Percentiles rank a stretch among this genome's conserved stretches.
These are phyloP conservation scores for Choricystis sp. DNA, from an alignment of 139 green algal species.

Conservation along the genomic window DNA sequence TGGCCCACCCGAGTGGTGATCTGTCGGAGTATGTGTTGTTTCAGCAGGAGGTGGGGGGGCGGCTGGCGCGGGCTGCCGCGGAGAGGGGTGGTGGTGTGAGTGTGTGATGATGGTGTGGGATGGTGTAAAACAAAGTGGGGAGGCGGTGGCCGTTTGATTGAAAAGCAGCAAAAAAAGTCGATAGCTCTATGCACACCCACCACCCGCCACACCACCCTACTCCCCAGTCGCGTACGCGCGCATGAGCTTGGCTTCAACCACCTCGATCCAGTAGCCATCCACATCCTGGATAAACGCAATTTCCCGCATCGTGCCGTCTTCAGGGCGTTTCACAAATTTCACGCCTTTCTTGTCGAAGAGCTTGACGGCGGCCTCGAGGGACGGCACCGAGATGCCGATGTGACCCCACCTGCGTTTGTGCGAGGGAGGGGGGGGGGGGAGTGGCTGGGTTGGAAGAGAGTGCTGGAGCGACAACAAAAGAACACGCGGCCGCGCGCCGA, in stretches of 20 bases:
- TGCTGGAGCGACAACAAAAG: too few relatives aligned
- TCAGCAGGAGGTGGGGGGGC: too few relatives aligned
- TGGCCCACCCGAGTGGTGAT: background rate
- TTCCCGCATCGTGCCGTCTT: constrained; percentile 63
- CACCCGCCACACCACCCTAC: too few relatives aligned
- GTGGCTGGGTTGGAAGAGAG: too few relatives aligned
- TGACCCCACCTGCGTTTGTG: constrained; percentile 63
- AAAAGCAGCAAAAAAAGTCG: too few relatives aligned
- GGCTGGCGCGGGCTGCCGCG: too few relatives aligned
- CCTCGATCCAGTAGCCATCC: constrained; percentile 56
- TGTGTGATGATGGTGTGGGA: too few relatives aligned
- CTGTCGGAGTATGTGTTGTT: background rate
- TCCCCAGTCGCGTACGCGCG: background rate
- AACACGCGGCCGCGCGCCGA: background rate
- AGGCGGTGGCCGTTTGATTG: too few relatives aligned
- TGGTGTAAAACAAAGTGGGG: too few relatives aligned
- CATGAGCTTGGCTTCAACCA: constrained; percentile 14
- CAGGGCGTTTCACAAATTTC: constrained; percentile 75
- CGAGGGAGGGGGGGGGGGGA: background rate
- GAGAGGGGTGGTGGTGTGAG: too few relatives aligned
- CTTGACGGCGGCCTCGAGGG: constrained; percentile 68
- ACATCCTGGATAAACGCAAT: constrained; percentile 69
- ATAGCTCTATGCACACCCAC: too few relatives aligned
- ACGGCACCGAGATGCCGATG: constrained; percentile 73
- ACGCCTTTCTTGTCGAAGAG: constrained; percentile 57